phyloP scores from a whole-genome alignment of 2,329 filamentous ascomycete genomes.

The Alternaria hordeiaustralica region DNA sequence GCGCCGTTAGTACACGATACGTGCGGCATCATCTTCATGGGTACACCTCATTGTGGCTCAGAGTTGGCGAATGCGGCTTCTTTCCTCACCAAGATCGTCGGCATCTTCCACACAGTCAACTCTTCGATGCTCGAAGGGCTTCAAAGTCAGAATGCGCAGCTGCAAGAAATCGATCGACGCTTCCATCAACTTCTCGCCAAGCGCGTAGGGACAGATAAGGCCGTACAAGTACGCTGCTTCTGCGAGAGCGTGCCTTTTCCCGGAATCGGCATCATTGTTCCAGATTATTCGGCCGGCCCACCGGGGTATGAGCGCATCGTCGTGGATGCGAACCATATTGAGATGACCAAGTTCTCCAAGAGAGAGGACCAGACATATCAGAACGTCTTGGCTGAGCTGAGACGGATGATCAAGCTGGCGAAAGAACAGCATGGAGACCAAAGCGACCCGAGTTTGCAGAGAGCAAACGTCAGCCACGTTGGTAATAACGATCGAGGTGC shows the following conservation, averaged over 20 bases:
- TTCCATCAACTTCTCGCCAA: not conserved
- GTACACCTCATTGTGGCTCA: not conserved
- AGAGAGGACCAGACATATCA: not conserved
- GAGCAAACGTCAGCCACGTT: not conserved
- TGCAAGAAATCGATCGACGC: not conserved
- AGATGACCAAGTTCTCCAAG: not conserved
- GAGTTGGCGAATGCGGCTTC: not conserved
- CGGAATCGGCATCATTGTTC: not conserved
- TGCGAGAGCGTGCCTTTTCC: rapidly evolving
- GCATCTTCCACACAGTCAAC: not conserved
- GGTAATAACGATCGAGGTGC: not conserved
- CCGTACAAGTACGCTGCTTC: not conserved
- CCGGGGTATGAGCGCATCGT: not conserved
- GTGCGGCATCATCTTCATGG: not conserved
- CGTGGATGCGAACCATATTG: not conserved
- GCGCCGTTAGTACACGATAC: not conserved
- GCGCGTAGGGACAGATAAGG: not conserved
- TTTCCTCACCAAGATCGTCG: not conserved
- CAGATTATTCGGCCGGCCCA: not conserved
- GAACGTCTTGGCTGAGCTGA: not conserved
- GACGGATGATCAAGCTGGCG: not conserved
- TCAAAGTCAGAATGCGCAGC: not conserved
- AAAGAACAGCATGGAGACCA: not conserved
- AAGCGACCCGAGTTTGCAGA: not conserved
- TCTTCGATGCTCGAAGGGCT: not conserved